Evolutionary conservation across 306 rosid species (phyloP), one percentile per base, ranked within the genome.

Genomic region (Medicago lupulina): DNA sequence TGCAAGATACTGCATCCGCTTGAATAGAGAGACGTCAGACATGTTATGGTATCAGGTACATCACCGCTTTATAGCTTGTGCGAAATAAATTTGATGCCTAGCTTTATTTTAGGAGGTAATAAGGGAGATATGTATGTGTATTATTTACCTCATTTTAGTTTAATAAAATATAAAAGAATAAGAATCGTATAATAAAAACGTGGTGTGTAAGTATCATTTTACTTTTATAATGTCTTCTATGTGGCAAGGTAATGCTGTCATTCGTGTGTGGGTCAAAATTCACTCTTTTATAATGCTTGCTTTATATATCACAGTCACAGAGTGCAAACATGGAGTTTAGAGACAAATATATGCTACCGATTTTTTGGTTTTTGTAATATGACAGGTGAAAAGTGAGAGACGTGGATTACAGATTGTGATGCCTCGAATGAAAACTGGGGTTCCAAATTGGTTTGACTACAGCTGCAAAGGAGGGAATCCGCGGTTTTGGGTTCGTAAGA

Each of bases 21-120:
- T 81, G 17, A 25, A 21, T 28, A 2, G 1, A 7, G 51, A 69
- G 23, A 69, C 84, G 7, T 9, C 39, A 13, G 13, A 17, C 54
- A 63, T 16, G 40, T 7, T 81, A 59, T 75, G 76, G 77, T 0
- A 6, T 75, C 80, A 60, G 68, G 77, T 81, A 34, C 19, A 8
- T 68, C 15, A 25, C 12, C 5, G 11, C 28, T 14, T 40, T 11
- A 73, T 59, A 0, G 18, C 18, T 41, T 57, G 40, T 67, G 21
- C n/a, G n/a, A n/a, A n/a, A n/a, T 44, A 28, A 10, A 18, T 39
- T 21, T 65, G 8, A 40, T 53, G 25, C 21, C 31, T 28, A 28
- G 31, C 31, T 28, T 28, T 28, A 34, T 34, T 34, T 34, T 34
- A 34, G 6, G 38, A 34, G 1, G 1, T 34, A 34, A 34, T 34